phyloP scores from a whole-genome alignment of 495 filamentous ascomycete genomes.

The Podospora bellae-mahoneyi region DNA sequence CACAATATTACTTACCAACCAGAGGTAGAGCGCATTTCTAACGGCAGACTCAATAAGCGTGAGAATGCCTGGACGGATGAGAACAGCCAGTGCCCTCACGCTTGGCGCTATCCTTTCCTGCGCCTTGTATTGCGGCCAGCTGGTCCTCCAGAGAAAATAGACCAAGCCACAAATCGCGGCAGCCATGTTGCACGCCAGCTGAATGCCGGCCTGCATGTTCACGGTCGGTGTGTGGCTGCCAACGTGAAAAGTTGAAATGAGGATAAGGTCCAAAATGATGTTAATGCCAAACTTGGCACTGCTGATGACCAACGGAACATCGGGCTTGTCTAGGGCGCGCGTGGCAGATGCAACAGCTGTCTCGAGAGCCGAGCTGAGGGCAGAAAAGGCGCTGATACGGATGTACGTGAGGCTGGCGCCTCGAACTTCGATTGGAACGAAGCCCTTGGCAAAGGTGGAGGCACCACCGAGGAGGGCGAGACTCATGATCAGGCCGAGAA shows the following conservation, averaged over 20 bases:
- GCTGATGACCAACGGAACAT: constrained; percentile 69
- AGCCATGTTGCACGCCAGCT: constrained; percentile 57
- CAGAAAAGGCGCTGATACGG: constrained; percentile 59
- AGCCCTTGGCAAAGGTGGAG: constrained; percentile 52
- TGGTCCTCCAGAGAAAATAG: constrained; percentile 55
- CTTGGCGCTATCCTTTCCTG: constrained; percentile 28
- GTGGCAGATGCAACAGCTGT: constrained; percentile 60
- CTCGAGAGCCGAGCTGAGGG: constrained; percentile 61
- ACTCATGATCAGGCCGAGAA: constrained; percentile 58
- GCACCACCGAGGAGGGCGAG: constrained; percentile 59
- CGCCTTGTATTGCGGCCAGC: constrained; percentile 10
- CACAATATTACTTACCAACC: constrained; percentile 65
- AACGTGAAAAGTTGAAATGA: constrained; percentile 67
- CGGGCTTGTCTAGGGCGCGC: constrained; percentile 66
- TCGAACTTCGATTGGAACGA: constrained; percentile 60
- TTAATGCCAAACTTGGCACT: constrained; percentile 60
- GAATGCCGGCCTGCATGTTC: constrained; percentile 61
- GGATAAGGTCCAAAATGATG: constrained; percentile 66
- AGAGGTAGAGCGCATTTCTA: constrained; percentile 68
- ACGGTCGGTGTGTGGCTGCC: constrained; percentile 51
- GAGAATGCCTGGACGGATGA: constrained; percentile 53
- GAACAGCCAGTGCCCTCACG: constrained; percentile 44
- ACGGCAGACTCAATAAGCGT: constrained; percentile 64
- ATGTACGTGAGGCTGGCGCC: constrained; percentile 60
- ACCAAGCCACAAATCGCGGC: constrained; percentile 55